Evolutionary conservation across 2,329 filamentous ascomycete species (phyloP).

Genomic region (Xylariales sp.): DNA sequence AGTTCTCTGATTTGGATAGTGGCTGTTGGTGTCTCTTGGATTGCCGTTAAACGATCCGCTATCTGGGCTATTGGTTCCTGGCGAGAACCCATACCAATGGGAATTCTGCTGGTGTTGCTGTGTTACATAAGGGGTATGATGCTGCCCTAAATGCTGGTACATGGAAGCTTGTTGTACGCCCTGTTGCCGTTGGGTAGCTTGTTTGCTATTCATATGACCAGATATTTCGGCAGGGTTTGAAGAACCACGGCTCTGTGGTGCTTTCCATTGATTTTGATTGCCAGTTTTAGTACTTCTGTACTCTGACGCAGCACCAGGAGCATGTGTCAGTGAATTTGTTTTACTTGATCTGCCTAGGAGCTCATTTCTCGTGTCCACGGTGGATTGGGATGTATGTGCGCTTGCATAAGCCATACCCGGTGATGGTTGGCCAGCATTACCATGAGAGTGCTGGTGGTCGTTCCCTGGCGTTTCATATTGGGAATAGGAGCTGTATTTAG

Average conservation of each 20-base stretch:
- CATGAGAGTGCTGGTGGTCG: conserved; percentile 11
- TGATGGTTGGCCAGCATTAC: conserved; percentile 9
- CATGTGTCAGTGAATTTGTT: conserved; percentile 21
- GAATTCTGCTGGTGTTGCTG: conserved; percentile 25
- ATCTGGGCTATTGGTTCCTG: conserved; percentile 15
- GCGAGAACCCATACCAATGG: conserved; percentile 28
- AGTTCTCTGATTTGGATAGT: no score
- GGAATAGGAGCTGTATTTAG: conserved; percentile 18
- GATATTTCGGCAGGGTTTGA: background rate
- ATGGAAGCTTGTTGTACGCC: no score
- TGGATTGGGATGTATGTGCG: conserved; percentile 19
- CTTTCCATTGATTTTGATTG: conserved; percentile 19
- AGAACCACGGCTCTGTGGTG: conserved; percentile 2
- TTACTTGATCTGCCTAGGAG: no score
- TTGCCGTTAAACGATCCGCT: conserved; percentile 16
- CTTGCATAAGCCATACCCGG: conserved; percentile 20
- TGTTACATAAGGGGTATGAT: conserved; percentile 21
- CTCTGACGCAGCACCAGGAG: conserved; percentile 14
- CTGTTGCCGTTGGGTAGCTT: no score
- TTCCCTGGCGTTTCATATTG: conserved; percentile 25
- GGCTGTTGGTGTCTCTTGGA: conserved; percentile 14
- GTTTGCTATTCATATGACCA: no score
- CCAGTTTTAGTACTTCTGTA: conserved; percentile 13
- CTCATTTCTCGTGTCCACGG: no score
- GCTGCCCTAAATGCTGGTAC: no score